Base-by-base conservation (phyloP, 352 stramenopile species). In the Globisporangium cylindrosporum region DNA sequence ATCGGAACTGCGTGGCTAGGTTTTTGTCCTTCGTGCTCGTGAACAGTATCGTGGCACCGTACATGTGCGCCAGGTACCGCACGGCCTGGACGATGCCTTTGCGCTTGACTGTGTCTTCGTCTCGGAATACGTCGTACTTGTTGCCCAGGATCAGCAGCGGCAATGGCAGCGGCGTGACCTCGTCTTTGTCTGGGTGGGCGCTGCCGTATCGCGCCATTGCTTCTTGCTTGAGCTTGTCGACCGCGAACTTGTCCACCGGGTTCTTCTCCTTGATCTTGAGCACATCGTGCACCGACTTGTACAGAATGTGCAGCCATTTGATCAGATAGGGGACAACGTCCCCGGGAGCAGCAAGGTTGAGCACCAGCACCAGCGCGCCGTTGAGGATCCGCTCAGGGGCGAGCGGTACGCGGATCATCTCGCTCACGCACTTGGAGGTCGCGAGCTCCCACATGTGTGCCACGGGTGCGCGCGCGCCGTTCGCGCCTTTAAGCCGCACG, bases 361-460 rank as follows among this genome's bases (percentile, higher is more conserved):
- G 36, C 9, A 92, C 84, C 51, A 98, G 68, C 27, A 97, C 76
- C 36, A 94, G 80, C 34, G 83, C 80, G 41, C 81, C 78, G 46
- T 90, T 86, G n/a, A 90, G 69, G 38, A 97, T 80, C 4, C 91
- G 76, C 41, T 95, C 84, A 0, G 88, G 76, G 7, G 83, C 83
- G 0, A 98, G 79, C 2, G 91, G 90, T 20, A 98, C 82, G 65
- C 80, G 77, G 46, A 97, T 85, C 73, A 98, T 93, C 54, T 97
- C 88, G 7, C 73, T 79, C 20, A 97, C 73, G 53, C 83, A 92
- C 53, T 91, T 90, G 58, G 78, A 75, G 12, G 82, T 88, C 12
- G 90, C 92, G 36, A 98, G 84, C 74, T 98, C 93, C 93, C 92
- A 98, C 69, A 98, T 95, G 66, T 98, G 89, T 22, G 92, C 91